phyloP scores from a whole-genome alignment of 1,139 yeast genomes.

The Lodderomyces jiufengensis region DNA sequence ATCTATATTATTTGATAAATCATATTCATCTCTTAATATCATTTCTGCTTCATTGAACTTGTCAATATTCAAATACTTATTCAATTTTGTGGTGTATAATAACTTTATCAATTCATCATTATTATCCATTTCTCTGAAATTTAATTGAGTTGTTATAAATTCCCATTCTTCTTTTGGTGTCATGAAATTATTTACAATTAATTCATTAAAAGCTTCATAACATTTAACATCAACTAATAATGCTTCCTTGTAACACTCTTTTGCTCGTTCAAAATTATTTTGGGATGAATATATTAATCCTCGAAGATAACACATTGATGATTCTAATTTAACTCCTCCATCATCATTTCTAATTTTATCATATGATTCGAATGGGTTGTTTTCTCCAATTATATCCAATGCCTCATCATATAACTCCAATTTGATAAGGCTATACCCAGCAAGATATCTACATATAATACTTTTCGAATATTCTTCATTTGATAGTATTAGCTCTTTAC shows the following conservation, averaged over 20 bases:
- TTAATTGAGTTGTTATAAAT: slow-evolving; percentile 56
- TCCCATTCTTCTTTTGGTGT: slow-evolving; percentile 91
- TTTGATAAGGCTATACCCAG: slow-evolving; percentile 71
- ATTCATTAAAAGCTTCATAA: slow-evolving; percentile 85
- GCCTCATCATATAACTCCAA: slow-evolving; percentile 88
- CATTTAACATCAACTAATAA: slow-evolving; percentile 85
- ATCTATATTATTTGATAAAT: slow-evolving; percentile 65
- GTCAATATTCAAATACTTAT: slow-evolving; percentile 64
- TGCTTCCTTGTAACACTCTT: slow-evolving; percentile 85
- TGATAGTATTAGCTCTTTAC: slow-evolving; percentile 57
- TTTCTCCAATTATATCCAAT: slow-evolving; percentile 77
- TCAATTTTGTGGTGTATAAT: slow-evolving; percentile 71
- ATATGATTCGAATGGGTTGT: slow-evolving; percentile 58
- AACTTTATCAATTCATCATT: slow-evolving; percentile 75
- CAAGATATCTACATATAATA: slow-evolving; percentile 77
- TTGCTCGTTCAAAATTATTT: slow-evolving; percentile 82
- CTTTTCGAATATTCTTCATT: slow-evolving; percentile 39
- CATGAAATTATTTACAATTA: slow-evolving; percentile 69
- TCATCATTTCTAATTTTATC: slow-evolving; percentile 36
- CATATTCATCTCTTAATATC: slow-evolving; percentile 67
- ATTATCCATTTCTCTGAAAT: slow-evolving; percentile 68
- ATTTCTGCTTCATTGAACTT: slow-evolving; percentile 65
- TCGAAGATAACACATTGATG: slow-evolving; percentile 81
- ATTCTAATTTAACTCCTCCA: slow-evolving; percentile 81
- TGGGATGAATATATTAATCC: slow-evolving; percentile 83